Conservation (phyloP, 345 rosid genomes). For the Syzygium jambos region DNA sequence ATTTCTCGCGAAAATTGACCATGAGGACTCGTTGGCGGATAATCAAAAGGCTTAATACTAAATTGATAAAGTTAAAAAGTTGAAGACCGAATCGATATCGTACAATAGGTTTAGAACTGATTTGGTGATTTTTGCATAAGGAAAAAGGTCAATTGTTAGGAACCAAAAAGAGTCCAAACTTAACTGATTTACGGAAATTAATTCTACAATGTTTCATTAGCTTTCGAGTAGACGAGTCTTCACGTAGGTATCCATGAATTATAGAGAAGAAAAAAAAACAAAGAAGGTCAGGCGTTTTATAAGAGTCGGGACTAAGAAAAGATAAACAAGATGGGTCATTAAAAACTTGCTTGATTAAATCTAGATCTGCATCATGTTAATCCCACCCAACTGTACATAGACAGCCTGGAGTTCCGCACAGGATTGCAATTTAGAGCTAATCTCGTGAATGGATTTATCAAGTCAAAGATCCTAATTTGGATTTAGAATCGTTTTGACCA, state of each 20-base stretch:
- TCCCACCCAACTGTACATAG: background rate
- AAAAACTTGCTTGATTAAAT: background rate
- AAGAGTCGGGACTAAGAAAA: background rate
- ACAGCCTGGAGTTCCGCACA: background rate
- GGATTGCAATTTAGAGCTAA: background rate
- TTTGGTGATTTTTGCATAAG: background rate
- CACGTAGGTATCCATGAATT: background rate
- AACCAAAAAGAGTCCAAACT: background rate
- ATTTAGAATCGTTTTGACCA: background rate
- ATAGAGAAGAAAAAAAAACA: background rate
- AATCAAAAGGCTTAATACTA: background rate
- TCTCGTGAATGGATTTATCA: background rate
- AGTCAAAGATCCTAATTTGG: background rate
- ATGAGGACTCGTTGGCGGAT: background rate
- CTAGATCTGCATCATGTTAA: background rate
- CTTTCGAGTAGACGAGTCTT: background rate
- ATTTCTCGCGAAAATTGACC: background rate
- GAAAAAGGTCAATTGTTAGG: background rate
- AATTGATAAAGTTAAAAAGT: no score
- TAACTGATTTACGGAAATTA: background rate
- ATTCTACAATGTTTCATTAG: background rate
- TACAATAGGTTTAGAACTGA: background rate
- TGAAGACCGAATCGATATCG: background rate
- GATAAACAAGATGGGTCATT: background rate
- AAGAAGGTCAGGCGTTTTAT: background rate